Conservation (phyloP, 2,329 filamentous ascomycete species). For the Alternaria panax region DNA sequence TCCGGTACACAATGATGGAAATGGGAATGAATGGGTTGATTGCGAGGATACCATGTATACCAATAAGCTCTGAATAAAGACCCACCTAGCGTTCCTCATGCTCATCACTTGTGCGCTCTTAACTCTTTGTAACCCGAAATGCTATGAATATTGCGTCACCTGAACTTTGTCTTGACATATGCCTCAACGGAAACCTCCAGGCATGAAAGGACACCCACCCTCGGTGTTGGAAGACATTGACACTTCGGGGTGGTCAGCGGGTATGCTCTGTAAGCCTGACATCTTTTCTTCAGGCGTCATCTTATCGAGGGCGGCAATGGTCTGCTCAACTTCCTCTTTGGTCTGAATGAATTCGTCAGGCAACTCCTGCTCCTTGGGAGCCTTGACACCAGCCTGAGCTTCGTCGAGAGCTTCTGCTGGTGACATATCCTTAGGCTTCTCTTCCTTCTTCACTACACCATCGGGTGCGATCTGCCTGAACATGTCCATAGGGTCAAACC, state of each 20-base stretch:
- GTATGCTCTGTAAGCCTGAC: conserved; percentile 6
- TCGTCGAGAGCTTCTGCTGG: conserved; percentile 39
- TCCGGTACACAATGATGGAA: not conserved
- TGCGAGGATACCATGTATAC: not conserved
- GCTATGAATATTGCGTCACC: not conserved
- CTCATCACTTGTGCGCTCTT: not conserved
- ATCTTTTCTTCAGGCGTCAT: conserved; percentile 9
- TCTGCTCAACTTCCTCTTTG: conserved; percentile 16
- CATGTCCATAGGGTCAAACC: conserved; percentile 72
- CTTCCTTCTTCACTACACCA: conserved; percentile 57
- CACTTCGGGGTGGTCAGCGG: conserved; percentile 17
- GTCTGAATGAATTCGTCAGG: conserved; percentile 23
- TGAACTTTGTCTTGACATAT: rapidly evolving
- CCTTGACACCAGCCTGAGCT: conserved; percentile 18
- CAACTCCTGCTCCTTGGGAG: conserved; percentile 23
- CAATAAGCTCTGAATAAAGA: not conserved
- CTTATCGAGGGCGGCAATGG: conserved; percentile 14
- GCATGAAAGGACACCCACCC: conserved; percentile 21
- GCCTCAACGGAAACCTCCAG: not conserved
- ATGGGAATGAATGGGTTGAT: not conserved
- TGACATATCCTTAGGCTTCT: conserved; percentile 46
- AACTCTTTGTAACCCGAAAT: not conserved
- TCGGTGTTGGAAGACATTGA: not conserved
- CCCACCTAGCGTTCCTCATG: not conserved
- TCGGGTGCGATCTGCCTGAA: conserved; percentile 68